Conservation (phyloP, 306 rosid genomes). For the Vachellia pachyceras region DNA sequence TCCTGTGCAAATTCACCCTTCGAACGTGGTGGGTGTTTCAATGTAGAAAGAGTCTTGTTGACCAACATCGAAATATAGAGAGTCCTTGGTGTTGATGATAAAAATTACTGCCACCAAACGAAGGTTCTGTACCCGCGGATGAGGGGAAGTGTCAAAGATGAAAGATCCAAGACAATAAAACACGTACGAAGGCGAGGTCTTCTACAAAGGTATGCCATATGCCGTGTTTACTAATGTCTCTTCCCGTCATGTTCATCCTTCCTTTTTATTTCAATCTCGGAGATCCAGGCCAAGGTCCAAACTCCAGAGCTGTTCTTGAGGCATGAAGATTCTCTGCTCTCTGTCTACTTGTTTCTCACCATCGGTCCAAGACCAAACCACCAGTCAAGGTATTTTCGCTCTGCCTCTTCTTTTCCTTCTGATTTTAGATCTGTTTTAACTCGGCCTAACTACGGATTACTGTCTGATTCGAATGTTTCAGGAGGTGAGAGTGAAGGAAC, state of each 20-base stretch:
- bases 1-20: not conserved
- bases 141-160: slow-evolving; percentile 21
- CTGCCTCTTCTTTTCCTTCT: not conserved
- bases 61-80: not conserved
- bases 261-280: not conserved
- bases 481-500: slow-evolving; percentile 50
- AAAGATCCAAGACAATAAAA: not conserved
- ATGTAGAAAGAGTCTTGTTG: not conserved
- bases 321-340: slow-evolving; percentile 33
- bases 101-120: not conserved
- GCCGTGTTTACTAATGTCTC: slow-evolving; percentile 27
- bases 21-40: not conserved
- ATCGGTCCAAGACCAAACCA: slow-evolving; percentile 14
- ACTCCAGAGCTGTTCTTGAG: not conserved
- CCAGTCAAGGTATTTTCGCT: slow-evolving; percentile 34
- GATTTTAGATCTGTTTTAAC: slow-evolving; percentile 8
- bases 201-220: not conserved
- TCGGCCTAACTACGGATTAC: slow-evolving; percentile 2
- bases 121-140: not conserved
- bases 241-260: slow-evolving; percentile 15
- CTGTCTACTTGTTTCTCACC: slow-evolving; percentile 26
- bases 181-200: not conserved
- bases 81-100: not conserved
- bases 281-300: not conserved
- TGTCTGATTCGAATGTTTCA: slow-evolving; percentile 17